A percentile compares a stretch with the other conserved stretches of the same genome.
Evolutionary conservation across 2,329 filamentous ascomycete species (phyloP).

Genomic region (Sarocladium brachiariae): DNA sequence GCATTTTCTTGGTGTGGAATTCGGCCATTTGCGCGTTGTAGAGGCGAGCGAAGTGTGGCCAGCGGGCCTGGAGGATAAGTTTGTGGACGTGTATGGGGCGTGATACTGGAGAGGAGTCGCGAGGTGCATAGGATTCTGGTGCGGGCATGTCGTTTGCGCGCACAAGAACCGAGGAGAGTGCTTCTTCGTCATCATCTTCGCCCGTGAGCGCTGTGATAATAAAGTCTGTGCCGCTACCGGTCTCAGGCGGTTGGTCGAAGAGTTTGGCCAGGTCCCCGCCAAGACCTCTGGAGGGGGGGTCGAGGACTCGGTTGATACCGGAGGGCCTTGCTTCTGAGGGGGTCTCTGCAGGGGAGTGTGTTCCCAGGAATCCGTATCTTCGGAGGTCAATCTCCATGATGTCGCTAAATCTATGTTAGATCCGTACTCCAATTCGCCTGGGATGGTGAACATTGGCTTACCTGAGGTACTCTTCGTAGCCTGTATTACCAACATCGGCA

Average conservation of each 20-base stretch:
- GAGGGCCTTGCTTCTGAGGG: slow-evolving; percentile 43
- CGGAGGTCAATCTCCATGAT: slow-evolving; percentile 90
- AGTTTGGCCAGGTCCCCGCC: slow-evolving; percentile 79
- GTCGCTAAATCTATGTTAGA: slow-evolving; percentile 47
- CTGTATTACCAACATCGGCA: slow-evolving; percentile 59
- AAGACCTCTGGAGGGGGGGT: slow-evolving; percentile 59
- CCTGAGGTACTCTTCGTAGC: slow-evolving; percentile 82
- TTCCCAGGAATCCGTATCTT: slow-evolving; percentile 84
- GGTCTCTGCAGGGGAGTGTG: slow-evolving; percentile 56
- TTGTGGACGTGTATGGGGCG: slow-evolving; percentile 89
- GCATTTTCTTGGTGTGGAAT: slow-evolving; percentile 94
- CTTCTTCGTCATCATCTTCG: slow-evolving; percentile 63
- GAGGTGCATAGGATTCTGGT: slow-evolving; percentile 47
- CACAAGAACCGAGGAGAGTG: slow-evolving; percentile 44
- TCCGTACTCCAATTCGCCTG: not conserved
- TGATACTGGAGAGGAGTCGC: slow-evolving; percentile 60
- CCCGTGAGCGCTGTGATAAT: slow-evolving; percentile 82
- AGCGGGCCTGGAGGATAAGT: slow-evolving; percentile 87
- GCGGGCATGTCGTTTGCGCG: slow-evolving; percentile 34
- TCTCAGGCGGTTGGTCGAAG: slow-evolving; percentile 80
- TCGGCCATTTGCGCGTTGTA: slow-evolving; percentile 95
- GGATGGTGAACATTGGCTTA: slow-evolving; percentile 16
- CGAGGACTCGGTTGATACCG: slow-evolving; percentile 37
- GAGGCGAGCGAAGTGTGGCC: slow-evolving; percentile 91
- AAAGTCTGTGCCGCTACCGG: slow-evolving; percentile 84